phyloP scores from a whole-genome alignment of 208 protist genomes.

The Strigomonas culicis region DNA sequence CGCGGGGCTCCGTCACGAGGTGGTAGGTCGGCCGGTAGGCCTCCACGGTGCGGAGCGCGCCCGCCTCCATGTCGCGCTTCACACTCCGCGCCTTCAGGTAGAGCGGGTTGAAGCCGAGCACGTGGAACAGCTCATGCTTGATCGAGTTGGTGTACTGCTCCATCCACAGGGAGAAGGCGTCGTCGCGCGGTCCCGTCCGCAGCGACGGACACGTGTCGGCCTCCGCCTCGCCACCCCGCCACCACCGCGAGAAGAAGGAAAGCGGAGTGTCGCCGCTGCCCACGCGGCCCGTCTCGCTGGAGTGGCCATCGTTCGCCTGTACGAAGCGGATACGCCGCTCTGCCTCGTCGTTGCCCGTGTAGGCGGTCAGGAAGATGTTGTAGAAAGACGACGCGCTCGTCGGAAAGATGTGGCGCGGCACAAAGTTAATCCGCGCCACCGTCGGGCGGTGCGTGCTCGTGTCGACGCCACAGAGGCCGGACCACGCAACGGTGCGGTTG shows the following conservation, averaged over 20 bases:
- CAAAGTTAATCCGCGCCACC: slow-evolving; percentile 52
- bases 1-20: slow-evolving; percentile 11
- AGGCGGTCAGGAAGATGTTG: background rate
- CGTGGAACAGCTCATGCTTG: slow-evolving; percentile 75
- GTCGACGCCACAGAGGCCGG: slow-evolving; percentile 33
- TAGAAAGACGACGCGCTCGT: background rate
- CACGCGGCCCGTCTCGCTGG: background rate
- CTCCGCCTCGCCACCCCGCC: background rate
- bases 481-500: slow-evolving; percentile 36
- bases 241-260: background rate
- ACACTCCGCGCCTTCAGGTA: slow-evolving; percentile 16
- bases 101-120: slow-evolving; percentile 52
- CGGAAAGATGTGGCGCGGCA: slow-evolving; percentile 18
- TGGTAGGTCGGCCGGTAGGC: background rate
- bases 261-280: background rate
- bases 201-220: background rate
- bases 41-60: background rate
- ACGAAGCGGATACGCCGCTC: background rate
- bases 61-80: background rate
- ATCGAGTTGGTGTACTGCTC: slow-evolving; percentile 36
- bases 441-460: slow-evolving; percentile 21
- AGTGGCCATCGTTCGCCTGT: background rate
- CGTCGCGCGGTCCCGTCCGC: background rate
- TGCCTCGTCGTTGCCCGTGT: background rate
- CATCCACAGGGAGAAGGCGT: background rate